phyloP scores from a whole-genome alignment of 306 rosid genomes.

The Calophaca sinica region DNA sequence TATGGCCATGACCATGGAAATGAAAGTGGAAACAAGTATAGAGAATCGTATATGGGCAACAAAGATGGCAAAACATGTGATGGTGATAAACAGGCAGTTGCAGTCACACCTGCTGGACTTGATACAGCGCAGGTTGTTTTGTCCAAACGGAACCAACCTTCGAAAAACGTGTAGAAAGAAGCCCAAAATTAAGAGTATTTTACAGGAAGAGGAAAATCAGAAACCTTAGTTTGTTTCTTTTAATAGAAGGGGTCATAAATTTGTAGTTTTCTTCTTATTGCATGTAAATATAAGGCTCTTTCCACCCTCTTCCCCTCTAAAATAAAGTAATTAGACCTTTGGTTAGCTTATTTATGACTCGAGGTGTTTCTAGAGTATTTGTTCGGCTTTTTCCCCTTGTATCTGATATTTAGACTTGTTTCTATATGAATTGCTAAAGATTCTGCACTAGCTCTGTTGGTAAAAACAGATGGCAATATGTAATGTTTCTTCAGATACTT shows the following conservation, averaged over 20 bases:
- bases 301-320: background rate
- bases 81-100: conserved; percentile 69
- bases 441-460: background rate
- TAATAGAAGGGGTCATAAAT: background rate
- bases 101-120: conserved; percentile 58
- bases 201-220: conserved; percentile 38
- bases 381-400: background rate
- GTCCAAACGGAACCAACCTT: conserved; percentile 29
- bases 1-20: conserved; percentile 52
- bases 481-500: no score
- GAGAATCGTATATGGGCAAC: conserved; percentile 58
- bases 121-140: conserved; percentile 53
- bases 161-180: conserved; percentile 40
- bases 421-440: background rate
- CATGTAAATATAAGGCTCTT: background rate
- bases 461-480: background rate
- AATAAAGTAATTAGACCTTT: background rate
- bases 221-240: conserved; percentile 2
- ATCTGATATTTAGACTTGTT: background rate
- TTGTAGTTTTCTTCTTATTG: background rate
- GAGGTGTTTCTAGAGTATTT: background rate
- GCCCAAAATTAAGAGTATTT: conserved; percentile 19
- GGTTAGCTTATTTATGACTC: background rate
- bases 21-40: conserved; percentile 62
- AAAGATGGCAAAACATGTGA: conserved; percentile 70